phyloP scores from a whole-genome alignment of 148 eudicot genomes.

The Cornus kousa region DNA sequence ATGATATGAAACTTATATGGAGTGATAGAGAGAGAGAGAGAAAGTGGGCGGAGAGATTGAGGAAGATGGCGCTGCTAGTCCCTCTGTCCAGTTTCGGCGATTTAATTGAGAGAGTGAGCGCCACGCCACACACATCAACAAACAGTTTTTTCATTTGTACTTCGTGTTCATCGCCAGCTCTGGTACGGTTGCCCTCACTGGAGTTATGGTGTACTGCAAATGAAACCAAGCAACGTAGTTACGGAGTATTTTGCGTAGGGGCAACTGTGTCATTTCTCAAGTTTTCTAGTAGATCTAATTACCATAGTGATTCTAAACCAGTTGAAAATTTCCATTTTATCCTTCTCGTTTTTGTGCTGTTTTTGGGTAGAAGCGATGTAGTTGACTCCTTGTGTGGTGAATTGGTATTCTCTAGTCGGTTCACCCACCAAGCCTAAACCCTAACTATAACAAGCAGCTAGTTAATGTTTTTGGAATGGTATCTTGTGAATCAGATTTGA shows the following conservation, averaged over 20 bases:
- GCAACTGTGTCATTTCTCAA: neutral
- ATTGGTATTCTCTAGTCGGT: neutral
- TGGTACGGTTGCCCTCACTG: neutral
- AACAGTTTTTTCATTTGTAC: neutral
- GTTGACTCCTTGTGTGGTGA: neutral
- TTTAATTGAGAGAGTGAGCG: slow-evolving; percentile 1
- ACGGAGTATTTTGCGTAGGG: neutral
- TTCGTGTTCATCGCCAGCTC: neutral
- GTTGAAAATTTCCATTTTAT: no score
- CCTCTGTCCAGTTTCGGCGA: neutral
- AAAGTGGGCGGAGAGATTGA: neutral
- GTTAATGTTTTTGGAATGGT: no score
- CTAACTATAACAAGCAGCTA: no score
- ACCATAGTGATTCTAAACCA: neutral
- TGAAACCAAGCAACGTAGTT: neutral
- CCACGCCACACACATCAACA: neutral
- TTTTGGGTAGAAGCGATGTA: neutral
- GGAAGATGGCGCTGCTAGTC: neutral
- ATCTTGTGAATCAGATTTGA: no score
- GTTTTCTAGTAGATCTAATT: neutral
- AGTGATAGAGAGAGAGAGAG: neutral
- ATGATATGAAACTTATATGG: neutral
- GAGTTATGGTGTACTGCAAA: neutral
- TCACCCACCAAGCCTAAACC: neutral
- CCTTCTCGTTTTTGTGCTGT: neutral